These are phyloP conservation scores for Gossypium bickii DNA, from an alignment of 345 rosid species.

Conservation along the genomic window DNA sequence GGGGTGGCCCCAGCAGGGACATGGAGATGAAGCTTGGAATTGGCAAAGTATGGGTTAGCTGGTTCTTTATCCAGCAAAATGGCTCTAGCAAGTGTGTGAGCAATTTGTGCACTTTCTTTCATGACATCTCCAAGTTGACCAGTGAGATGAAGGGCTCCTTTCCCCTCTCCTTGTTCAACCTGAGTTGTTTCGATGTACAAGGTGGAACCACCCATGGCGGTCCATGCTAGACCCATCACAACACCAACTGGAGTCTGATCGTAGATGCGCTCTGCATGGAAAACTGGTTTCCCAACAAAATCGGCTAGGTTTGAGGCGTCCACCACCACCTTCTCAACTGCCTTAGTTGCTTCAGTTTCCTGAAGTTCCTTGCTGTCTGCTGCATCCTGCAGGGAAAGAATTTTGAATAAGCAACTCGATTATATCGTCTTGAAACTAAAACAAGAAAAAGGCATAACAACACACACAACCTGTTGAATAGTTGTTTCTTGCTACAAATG, in stretches of 20 bases:
- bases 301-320: constrained; percentile 62
- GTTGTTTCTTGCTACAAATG: neutral
- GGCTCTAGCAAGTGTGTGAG: constrained; percentile 82
- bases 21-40: constrained; percentile 90
- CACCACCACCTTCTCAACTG: constrained; percentile 57
- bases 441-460: neutral
- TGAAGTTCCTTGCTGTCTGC: constrained; percentile 28
- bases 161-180: constrained; percentile 86
- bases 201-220: constrained; percentile 99
- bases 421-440: neutral
- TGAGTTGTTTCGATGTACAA: constrained; percentile 85
- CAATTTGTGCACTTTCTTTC: constrained; percentile 98
- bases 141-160: constrained; percentile 72
- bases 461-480: neutral
- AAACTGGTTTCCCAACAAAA: constrained; percentile 91
- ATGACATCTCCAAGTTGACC: constrained; percentile 98
- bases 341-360: constrained; percentile 32
- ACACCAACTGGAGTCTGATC: constrained; percentile 89
- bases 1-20: constrained; percentile 99
- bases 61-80: constrained; percentile 68
- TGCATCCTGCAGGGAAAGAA: constrained; percentile 34
- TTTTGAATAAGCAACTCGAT: neutral
- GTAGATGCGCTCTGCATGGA: constrained; percentile 92
- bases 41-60: constrained; percentile 65
- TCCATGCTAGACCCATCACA: constrained; percentile 99